These are phyloP conservation scores for Cicer judaicum DNA, from an alignment of 306 rosid genomes.

Conservation along the genomic window DNA sequence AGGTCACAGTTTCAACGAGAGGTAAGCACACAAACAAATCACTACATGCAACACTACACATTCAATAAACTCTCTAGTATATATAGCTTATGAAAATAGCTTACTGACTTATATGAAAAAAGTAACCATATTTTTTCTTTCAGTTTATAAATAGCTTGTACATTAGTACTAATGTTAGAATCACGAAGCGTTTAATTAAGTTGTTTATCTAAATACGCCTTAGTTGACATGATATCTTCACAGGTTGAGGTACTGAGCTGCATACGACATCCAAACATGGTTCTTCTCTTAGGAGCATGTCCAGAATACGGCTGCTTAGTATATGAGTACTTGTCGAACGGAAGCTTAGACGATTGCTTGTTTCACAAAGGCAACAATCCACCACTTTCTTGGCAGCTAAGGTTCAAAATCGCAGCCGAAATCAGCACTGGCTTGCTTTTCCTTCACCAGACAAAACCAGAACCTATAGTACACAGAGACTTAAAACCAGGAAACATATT, in stretches of 20 bases:
- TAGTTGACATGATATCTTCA: background rate
- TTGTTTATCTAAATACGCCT: background rate
- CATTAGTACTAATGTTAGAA: background rate
- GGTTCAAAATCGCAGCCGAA: conserved; percentile 89
- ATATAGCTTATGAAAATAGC: too few relatives aligned
- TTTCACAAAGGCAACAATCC: conserved; percentile 59
- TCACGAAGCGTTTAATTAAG: background rate
- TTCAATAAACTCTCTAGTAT: background rate
- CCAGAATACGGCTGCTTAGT: conserved; percentile 96
- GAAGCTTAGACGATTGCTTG: conserved; percentile 87
- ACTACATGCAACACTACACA: background rate
- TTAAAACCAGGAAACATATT: conserved; percentile 91
- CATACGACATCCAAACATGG: conserved; percentile 98
- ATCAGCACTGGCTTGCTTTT: conserved; percentile 83
- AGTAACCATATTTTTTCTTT: background rate
- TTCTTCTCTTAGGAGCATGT: conserved; percentile 95
- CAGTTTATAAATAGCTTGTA: background rate
- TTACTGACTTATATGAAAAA: background rate
- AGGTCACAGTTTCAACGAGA: conserved; percentile 87
- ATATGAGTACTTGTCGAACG: conserved; percentile 87
- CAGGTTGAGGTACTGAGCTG: conserved; percentile 92
- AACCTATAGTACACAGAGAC: conserved; percentile 95
- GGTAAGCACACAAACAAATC: conserved; percentile 52
- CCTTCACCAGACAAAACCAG: conserved; percentile 96
- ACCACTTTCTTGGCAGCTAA: conserved; percentile 80